These are phyloP conservation scores for Sphaerulina populicola DNA, from an alignment of 2,329 filamentous ascomycete species.

Conservation along the genomic window DNA sequence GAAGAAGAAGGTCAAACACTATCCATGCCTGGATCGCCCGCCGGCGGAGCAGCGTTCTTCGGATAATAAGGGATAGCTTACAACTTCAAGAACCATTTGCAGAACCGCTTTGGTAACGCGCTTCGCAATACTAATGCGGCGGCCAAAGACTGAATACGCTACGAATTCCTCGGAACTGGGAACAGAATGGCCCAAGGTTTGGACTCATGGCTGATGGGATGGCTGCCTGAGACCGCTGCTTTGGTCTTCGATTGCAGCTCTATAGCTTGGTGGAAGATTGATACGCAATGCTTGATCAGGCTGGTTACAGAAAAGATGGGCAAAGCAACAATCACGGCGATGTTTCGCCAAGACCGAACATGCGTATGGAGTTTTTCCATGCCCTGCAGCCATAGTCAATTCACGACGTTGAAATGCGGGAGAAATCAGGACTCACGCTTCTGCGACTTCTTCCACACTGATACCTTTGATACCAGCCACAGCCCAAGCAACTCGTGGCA, in stretches of 20 bases:
- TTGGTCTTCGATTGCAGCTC: not conserved
- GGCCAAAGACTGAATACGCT: not conserved
- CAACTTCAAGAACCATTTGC: not conserved
- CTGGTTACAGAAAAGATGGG: no score
- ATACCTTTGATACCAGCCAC: conserved; percentile 80
- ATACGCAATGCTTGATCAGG: not conserved
- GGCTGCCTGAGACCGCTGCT: not conserved
- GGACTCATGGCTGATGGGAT: no score
- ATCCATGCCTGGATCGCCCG: not conserved
- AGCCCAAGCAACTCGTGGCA: conserved; percentile 77
- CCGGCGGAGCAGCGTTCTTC: no score
- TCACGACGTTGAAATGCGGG: not conserved
- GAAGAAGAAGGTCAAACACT: not conserved
- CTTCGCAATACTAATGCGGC: not conserved
- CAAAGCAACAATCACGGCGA: not conserved
- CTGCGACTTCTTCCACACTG: conserved; percentile 69
- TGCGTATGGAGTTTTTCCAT: conserved; percentile 70
- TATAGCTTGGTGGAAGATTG: not conserved
- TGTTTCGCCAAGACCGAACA: conserved; percentile 62
- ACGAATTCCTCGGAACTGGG: no score
- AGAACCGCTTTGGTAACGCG: not conserved
- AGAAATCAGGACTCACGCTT: conserved; percentile 49
- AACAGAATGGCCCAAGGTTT: no score
- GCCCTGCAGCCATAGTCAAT: conserved; percentile 42
- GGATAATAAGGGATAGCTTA: not conserved